Percentiles rank a stretch among this genome's conserved stretches.
These are phyloP conservation scores for Lipomyces sp. DNA, from an alignment of 805 yeast species.

Conservation along the genomic window DNA sequence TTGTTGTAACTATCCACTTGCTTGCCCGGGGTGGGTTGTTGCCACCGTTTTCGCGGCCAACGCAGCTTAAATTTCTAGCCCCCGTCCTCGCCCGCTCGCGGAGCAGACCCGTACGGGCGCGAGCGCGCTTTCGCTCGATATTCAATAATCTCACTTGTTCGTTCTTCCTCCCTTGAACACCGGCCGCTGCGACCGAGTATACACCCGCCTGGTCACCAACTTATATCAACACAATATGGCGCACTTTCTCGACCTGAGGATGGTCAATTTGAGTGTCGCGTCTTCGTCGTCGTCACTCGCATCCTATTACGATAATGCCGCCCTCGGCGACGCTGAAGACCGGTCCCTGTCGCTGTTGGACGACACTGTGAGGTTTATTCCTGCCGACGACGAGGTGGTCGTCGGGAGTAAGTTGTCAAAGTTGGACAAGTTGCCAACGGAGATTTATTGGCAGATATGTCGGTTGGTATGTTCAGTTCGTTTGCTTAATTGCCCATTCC, in stretches of 20 bases:
- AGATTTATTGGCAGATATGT: conserved; percentile 33
- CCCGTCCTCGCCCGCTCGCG: too few species aligned
- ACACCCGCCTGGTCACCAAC: neutral
- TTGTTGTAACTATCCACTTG: too few species aligned
- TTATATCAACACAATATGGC: neutral
- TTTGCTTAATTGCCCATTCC: neutral
- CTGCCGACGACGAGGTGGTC: neutral
- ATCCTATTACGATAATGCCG: neutral
- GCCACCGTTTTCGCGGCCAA: too few species aligned
- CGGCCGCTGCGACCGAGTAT: too few species aligned
- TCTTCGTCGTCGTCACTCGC: neutral
- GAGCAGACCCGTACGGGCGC: too few species aligned
- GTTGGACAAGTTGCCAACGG: conserved; percentile 28
- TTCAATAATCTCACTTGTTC: too few species aligned
- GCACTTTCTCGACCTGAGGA: neutral
- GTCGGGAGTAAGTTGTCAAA: neutral
- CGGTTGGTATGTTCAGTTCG: conserved; percentile 20
- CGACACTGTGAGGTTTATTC: neutral
- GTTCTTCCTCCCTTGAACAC: too few species aligned
- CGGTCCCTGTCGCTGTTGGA: neutral
- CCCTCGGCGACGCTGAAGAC: neutral
- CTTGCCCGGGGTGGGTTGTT: too few species aligned
- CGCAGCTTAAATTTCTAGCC: too few species aligned
- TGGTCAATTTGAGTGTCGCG: neutral
- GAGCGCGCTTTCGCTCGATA: too few species aligned